A percentile compares a stretch with the other conserved stretches of the same genome.
These are phyloP conservation scores for Schizophyllum amplum DNA, from an alignment of 1,284 basidiomycete genomes.

Conservation along the genomic window DNA sequence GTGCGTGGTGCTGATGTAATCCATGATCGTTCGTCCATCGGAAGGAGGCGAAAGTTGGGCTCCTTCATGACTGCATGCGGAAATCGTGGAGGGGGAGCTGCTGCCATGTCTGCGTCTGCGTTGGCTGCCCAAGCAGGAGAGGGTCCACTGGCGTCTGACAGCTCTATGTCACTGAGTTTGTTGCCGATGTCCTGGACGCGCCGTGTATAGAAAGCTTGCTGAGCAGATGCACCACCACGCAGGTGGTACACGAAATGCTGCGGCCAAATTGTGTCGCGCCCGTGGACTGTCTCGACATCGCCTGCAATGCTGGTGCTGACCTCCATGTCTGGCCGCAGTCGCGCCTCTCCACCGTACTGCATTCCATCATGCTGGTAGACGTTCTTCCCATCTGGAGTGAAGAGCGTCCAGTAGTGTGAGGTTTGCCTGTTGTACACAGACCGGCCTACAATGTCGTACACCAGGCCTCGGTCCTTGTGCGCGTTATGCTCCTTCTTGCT, in stretches of 20 bases:
- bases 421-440: neutral
- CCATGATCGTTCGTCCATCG: too few species aligned
- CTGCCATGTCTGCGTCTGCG: too few species aligned
- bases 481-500: constrained; percentile 4
- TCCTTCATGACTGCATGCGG: too few species aligned
- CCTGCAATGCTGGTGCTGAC: neutral
- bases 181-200: neutral
- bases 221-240: too few species aligned
- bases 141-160: neutral
- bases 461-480: constrained; percentile 3
- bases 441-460: constrained; percentile 14
- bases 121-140: too few species aligned
- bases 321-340: constrained; percentile 1
- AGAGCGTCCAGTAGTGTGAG: constrained; percentile 14
- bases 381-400: neutral
- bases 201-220: neutral
- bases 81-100: too few species aligned
- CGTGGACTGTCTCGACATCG: constrained; percentile 5
- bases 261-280: neutral
- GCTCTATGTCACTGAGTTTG: neutral
- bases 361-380: constrained; percentile 15
- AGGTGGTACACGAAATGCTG: neutral
- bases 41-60: too few species aligned
- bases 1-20: too few species aligned
- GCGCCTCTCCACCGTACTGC: constrained; percentile 4